Percentiles rank a stretch among this genome's conserved stretches.
These are phyloP conservation scores for Aegilops sharonensis DNA, from an alignment of 176 grass and related monocot species.

Conservation along the genomic window DNA sequence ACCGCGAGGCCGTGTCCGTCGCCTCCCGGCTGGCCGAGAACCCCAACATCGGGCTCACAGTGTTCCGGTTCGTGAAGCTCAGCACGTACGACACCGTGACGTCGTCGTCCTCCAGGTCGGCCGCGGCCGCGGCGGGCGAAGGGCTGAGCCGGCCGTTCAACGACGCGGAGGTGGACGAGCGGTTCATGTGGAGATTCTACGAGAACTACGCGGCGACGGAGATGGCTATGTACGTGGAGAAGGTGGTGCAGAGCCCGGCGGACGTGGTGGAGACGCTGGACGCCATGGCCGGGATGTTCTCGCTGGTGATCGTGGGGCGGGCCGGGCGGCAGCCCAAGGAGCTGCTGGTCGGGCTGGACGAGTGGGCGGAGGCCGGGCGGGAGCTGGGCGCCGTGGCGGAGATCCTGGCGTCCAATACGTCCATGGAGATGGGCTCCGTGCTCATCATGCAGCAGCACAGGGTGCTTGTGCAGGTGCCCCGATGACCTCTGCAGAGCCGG, in stretches of 20 bases:
- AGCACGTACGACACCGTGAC: conserved; percentile 50
- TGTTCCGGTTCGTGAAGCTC: conserved; percentile 51
- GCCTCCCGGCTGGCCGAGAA: conserved; percentile 40
- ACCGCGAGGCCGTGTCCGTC: conserved; percentile 52
- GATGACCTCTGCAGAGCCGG: not conserved
- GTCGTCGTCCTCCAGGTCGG: not conserved
- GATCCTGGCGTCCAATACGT: conserved; percentile 40
- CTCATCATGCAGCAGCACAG: conserved; percentile 59
- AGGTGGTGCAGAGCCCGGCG: conserved; percentile 40
- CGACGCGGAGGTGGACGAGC: conserved; percentile 35
- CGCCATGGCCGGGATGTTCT: conserved; percentile 54
- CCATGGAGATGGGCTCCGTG: conserved; percentile 55
- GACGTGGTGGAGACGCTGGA: conserved; percentile 51
- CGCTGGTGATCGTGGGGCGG: conserved; percentile 41
- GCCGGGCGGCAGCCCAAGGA: conserved; percentile 41
- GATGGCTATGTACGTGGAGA: conserved; percentile 57
- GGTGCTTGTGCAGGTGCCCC: not conserved
- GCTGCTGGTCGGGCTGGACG: conserved; percentile 33
- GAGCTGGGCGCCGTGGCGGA: conserved; percentile 43
- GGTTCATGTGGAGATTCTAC: conserved; percentile 49
- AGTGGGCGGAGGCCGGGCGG: conserved; percentile 34
- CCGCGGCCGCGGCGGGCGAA: not conserved
- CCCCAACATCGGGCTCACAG: conserved; percentile 39
- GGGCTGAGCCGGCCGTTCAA: not conserved
- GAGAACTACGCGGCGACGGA: conserved; percentile 42